phyloP scores from a whole-genome alignment of 306 rosid genomes.

The Luffa acutangula region DNA sequence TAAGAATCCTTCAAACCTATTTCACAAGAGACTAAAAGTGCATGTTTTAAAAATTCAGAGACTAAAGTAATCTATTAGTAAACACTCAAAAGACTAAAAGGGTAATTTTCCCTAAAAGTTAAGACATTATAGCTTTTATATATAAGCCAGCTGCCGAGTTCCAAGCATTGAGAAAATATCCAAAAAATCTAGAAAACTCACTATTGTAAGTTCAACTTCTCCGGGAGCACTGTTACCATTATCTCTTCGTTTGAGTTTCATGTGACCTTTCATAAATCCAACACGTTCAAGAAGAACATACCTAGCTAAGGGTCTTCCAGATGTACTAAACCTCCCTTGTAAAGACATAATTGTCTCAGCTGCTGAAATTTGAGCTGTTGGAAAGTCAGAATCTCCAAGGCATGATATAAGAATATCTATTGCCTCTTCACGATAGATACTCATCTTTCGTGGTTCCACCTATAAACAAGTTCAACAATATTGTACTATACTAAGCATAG shows the following conservation, averaged over 20 bases:
- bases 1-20: no score
- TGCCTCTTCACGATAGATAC: conserved; percentile 90
- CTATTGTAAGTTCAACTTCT: conserved; percentile 35
- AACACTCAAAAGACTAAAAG: no score
- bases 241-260: conserved; percentile 33
- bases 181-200: conserved; percentile 20
- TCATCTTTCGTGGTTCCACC: conserved; percentile 84
- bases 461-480: conserved; percentile 22
- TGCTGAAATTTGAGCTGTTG: conserved; percentile 53
- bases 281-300: conserved; percentile 69
- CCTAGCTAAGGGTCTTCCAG: conserved; percentile 54
- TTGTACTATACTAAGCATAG: not conserved
- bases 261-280: conserved; percentile 39
- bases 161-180: not conserved
- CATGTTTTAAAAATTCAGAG: no score
- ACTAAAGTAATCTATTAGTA: no score
- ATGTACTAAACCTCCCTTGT: conserved; percentile 62
- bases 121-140: not conserved
- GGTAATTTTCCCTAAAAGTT: no score
- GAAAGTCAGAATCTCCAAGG: conserved; percentile 53
- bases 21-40: no score
- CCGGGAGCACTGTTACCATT: conserved; percentile 28
- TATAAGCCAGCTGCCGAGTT: not conserved
- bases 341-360: conserved; percentile 65
- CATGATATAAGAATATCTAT: conserved; percentile 70